Conservation (phyloP, 2,329 filamentous ascomycete species). For the Lanzia echinophila region DNA sequence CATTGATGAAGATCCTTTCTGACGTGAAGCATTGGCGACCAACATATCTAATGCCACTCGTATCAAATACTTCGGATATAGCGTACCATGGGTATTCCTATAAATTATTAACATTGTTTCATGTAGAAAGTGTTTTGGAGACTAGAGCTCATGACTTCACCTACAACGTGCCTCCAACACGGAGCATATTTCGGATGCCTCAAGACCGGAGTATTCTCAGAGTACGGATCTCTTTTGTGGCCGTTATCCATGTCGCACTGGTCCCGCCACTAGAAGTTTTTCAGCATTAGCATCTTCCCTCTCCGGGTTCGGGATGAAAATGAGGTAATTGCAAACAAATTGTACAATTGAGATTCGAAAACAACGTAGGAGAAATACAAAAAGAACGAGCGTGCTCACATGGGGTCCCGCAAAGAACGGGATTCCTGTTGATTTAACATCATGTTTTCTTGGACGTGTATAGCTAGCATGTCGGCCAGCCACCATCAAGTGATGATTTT, state of each 20-base stretch:
- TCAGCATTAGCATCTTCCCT: too few relatives aligned
- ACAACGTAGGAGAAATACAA: too few relatives aligned
- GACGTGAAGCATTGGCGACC: conserved; percentile 43
- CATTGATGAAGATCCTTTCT: conserved; percentile 40
- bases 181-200: conserved; percentile 34
- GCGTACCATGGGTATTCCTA: conserved; percentile 46
- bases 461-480: conserved; percentile 38
- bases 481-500: conserved; percentile 46
- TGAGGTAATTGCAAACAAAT: too few relatives aligned
- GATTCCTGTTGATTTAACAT: conserved; percentile 45
- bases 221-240: conserved; percentile 22
- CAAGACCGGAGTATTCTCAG: conserved; percentile 13
- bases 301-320: too few relatives aligned
- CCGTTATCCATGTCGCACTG: conserved; percentile 14
- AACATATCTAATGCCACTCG: conserved; percentile 40
- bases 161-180: conserved; percentile 45
- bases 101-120: neutral
- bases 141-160: neutral
- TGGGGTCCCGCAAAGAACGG: conserved; percentile 47
- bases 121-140: neutral
- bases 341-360: too few relatives aligned
- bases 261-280: too few relatives aligned
- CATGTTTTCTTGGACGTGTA: conserved; percentile 38
- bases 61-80: conserved; percentile 40
- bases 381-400: neutral